Base-by-base conservation (phyloP, 208 protist genomes). In the Acanthamoeba royreba region DNA sequence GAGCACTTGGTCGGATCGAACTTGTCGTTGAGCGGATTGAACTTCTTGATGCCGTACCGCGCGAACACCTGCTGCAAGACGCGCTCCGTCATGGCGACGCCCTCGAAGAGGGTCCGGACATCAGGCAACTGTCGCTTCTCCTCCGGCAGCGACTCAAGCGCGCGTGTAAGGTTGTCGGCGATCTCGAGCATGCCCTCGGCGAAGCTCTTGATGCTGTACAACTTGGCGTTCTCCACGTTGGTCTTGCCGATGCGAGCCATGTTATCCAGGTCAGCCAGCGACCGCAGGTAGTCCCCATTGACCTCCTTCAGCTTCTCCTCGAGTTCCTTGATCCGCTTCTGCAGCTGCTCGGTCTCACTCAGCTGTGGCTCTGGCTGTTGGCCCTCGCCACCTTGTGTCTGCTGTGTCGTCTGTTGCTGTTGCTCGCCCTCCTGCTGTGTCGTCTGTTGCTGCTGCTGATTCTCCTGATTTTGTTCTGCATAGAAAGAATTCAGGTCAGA, bases 1-100 rank as follows among this genome's bases (percentile, higher is more conserved):
- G n/a, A n/a, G n/a, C n/a, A n/a, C n/a, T n/a, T n/a, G 79, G 95
- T 94, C 2, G 92, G 89, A 40, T 93, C 90, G n/a, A 93, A 93
- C 90, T 93, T 93, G 47, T 93, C 90, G 1, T 47, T 69, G 11
- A 86, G 42, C 15, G 90, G 90, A 5, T 40, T 9, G 40, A 93
- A 46, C 47, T 83, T 83, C 46, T 28, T 83, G 28, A 93, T 45
- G 35, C 69, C 90, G 69, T 86, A 49, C 69, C 53, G 42, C 9
- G 9, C 2, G 25, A 93, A 94, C 15, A 17, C 28, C 53, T 77
- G 61, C 7, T 33, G 55, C 52, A 94, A 74, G 55, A 49, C 74
- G 4, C 28, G 28, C 11, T 94, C 92, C n/a, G 79, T 81, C 38
- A 94, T 49, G 35, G 7, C 11, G 11, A 94, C 77, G 33, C 92